Percentiles rank a stretch among this genome's conserved stretches.
Evolutionary conservation across 768 basidiomycete genomes (phyloP).

Genomic region (Naganishia kalamii): DNA sequence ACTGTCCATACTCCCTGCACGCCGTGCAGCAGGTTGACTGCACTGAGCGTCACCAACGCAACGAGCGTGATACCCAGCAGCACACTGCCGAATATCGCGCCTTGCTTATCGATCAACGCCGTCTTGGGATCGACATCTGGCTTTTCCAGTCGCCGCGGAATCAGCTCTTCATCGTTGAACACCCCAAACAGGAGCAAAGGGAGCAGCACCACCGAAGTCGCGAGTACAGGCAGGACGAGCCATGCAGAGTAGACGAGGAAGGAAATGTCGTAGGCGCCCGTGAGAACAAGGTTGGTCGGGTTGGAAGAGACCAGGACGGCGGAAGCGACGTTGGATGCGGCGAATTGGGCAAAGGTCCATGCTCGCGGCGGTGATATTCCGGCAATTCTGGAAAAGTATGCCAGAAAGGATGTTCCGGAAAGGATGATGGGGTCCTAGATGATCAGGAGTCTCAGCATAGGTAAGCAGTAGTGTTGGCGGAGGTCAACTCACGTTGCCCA

Average conservation of each 20-base stretch:
- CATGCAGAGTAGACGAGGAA: constrained; percentile 74
- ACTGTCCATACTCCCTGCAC: constrained; percentile 51
- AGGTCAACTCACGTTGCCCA: constrained; percentile 61
- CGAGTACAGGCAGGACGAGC: constrained; percentile 72
- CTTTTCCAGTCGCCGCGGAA: constrained; percentile 34
- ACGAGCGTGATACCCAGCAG: constrained; percentile 63
- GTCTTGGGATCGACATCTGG: constrained; percentile 51
- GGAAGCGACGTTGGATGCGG: constrained; percentile 67
- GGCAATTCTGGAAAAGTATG: constrained; percentile 48
- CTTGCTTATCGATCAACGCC: constrained; percentile 65
- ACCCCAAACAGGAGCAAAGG: constrained; percentile 45
- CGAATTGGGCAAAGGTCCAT: constrained; percentile 53
- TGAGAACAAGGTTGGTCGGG: constrained; percentile 88
- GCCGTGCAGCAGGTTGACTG: constrained; percentile 40
- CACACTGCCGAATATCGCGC: constrained; percentile 67
- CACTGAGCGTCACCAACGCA: constrained; percentile 70
- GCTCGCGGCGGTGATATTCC: constrained; percentile 48
- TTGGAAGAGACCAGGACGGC: constrained; percentile 72
- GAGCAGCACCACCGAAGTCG: constrained; percentile 58
- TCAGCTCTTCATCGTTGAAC: constrained; percentile 27
- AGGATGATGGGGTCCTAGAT: constrained; percentile 75
- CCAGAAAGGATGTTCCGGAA: constrained; percentile 52
- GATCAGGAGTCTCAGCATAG: background rate
- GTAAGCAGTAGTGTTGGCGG: background rate
- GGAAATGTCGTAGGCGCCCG: constrained; percentile 73